Percentiles rank a stretch among this genome's conserved stretches.
Conservation (phyloP, 2,329 filamentous ascomycete species). For the Lachnellula cervina region DNA sequence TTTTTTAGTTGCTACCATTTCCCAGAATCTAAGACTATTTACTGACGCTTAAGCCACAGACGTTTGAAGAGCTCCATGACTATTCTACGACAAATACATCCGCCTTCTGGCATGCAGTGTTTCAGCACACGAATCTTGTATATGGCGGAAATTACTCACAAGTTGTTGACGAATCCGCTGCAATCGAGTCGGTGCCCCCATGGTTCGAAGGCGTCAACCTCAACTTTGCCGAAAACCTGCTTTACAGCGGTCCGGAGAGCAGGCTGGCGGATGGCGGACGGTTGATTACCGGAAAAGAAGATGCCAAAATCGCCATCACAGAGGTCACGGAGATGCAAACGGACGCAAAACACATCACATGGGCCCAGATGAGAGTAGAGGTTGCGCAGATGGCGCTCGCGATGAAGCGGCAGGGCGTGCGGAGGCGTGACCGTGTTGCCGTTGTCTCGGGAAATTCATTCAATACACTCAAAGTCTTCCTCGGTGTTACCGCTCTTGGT, state of each 20-base stretch:
- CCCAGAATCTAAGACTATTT: too few relatives aligned
- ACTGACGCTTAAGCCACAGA: slow-evolving; percentile 36
- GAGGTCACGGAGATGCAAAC: slow-evolving; percentile 63
- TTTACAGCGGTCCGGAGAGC: slow-evolving; percentile 57
- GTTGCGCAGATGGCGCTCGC: slow-evolving; percentile 60
- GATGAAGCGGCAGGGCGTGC: slow-evolving; percentile 60
- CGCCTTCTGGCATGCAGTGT: slow-evolving; percentile 63
- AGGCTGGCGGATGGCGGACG: too few relatives aligned
- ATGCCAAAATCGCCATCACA: slow-evolving; percentile 64
- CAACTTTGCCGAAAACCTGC: slow-evolving; percentile 77
- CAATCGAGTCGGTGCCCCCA: slow-evolving; percentile 67
- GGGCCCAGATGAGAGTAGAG: slow-evolving; percentile 57
- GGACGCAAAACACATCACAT: slow-evolving; percentile 55
- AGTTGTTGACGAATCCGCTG: slow-evolving; percentile 64
- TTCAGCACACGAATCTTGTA: slow-evolving; percentile 56
- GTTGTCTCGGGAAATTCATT: slow-evolving; percentile 71
- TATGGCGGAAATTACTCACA: slow-evolving; percentile 53
- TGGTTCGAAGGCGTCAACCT: slow-evolving; percentile 74
- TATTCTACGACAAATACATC: slow-evolving; percentile 60
- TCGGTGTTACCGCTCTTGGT: slow-evolving; percentile 66
- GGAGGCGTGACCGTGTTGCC: slow-evolving; percentile 68
- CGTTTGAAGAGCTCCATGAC: slow-evolving; percentile 63
- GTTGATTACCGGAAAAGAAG: too few relatives aligned
- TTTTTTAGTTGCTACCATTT: too few relatives aligned
- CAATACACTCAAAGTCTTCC: slow-evolving; percentile 66